Base-by-base conservation (phyloP, 306 rosid species). In the Lathyrus sativus region DNA sequence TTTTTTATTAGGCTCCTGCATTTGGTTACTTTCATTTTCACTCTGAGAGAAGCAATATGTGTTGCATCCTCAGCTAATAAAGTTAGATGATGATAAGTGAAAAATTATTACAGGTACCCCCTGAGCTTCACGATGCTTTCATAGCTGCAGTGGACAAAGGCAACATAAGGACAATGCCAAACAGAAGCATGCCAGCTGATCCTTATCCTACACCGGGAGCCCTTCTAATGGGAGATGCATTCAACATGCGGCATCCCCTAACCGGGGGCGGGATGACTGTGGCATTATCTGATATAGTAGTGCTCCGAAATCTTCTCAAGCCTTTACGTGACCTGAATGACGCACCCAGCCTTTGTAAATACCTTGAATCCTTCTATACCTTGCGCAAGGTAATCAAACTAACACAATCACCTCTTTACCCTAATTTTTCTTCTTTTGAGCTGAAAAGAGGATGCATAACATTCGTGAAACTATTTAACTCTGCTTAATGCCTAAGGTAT, bases 261-360 rank as follows among this genome's bases (percentile, higher is more conserved):
- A 92, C 98, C 0, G 96, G 98, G 15, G 98, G 98, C 28, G 96
- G 98, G 67, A 89, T 92, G 98, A 89, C 96, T 4, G 98, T 92
- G 19, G 96, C 96, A 37, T 62, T 92, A 72, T 89, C 98, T 42
- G 98, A 92, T 78, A 82, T 89, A 51, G 96, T 87, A 50, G 96
- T 92, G 59, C 85, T 92, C 26, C 85, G 91, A 63, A 83, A 89
- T 83, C 98, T 92, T 68, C 98, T 92, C 65, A 86, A 33, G 84
- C 96, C 95, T 55, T 80, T 87, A 78, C 71, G 38, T 37, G 86
- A 90, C 72, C 87, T 92, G 60, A 80, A 83, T 66, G 98, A 92
- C 72, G 84, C 96, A 42, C 22, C 88, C 74, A 88, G 76, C 63
- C 96, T 92, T 35, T 80, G 92, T 85, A 89, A 86, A 74, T 89